phyloP scores from a whole-genome alignment of 2,329 filamentous ascomycete species.

The Aspergillus alliaceus region DNA sequence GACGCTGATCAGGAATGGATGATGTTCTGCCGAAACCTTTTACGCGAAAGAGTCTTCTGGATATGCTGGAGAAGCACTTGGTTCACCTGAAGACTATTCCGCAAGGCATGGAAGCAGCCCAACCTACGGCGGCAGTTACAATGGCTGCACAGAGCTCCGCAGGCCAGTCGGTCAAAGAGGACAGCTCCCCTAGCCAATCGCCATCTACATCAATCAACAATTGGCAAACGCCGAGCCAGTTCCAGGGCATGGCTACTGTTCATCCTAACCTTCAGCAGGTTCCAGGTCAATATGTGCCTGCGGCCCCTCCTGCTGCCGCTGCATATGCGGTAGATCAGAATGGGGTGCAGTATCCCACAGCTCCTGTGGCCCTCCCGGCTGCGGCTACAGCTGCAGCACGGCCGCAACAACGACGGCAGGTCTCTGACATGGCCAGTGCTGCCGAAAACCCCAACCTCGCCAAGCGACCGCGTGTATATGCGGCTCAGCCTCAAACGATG shows the following conservation, averaged over 20 bases:
- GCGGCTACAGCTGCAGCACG: constrained; percentile 26
- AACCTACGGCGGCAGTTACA: constrained; percentile 40
- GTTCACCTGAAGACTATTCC: constrained; percentile 73
- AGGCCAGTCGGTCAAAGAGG: constrained; percentile 60
- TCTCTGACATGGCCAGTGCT: constrained; percentile 61
- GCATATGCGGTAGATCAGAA: constrained; percentile 42
- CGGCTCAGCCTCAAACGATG: constrained; percentile 45
- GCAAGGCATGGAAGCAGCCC: constrained; percentile 56
- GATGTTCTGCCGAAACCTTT: constrained; percentile 97
- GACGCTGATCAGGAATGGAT: constrained; percentile 74
- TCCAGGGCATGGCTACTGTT: constrained; percentile 59
- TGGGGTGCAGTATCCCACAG: constrained; percentile 40
- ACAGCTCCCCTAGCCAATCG: constrained; percentile 63
- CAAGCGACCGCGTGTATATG: constrained; percentile 62
- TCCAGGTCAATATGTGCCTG: constrained; percentile 43
- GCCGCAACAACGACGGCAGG: constrained; percentile 54
- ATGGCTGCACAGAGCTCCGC: constrained; percentile 52
- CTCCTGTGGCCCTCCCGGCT: constrained; percentile 36
- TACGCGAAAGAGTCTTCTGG: constrained; percentile 80
- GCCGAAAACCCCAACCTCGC: constrained; percentile 52
- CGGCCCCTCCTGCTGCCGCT: constrained; percentile 35
- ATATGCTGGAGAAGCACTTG: constrained; percentile 85
- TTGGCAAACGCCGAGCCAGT: constrained; percentile 63
- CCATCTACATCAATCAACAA: constrained; percentile 59
- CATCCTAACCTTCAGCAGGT: constrained; percentile 47